Evolutionary conservation across 2,329 filamentous ascomycete genomes (phyloP), one percentile per base, ranked within the genome.

Genomic region (Fusarium algeriense): DNA sequence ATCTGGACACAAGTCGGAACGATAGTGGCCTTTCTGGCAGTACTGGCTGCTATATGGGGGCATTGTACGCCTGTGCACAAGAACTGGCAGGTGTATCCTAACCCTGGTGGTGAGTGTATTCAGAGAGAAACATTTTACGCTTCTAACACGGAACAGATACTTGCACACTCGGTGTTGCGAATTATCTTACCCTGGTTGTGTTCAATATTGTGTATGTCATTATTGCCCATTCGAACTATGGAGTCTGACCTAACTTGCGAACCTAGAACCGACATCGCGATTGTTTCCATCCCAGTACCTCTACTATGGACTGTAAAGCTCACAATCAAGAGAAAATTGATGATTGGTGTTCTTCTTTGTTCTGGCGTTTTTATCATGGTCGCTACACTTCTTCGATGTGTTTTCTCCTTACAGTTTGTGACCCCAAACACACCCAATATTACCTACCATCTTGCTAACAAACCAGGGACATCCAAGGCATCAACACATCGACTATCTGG

Each of bases 311-410:
- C 78, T 48, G 81, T 83, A 3, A 81, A 81, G 49, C 75, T 84
- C 57, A 78, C 73, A 26, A 44, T 81, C 6, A 75, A 77, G 41
- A 75, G 81, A 56, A 84, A 84, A 71, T 20, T 84, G 6, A 71
- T 81, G 19, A 80, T 83, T 45, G 78, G 79, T 2, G 34, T 82
- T 7, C 75, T 83, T 1, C 81, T 85, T 14, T 84, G 81, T 54
- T 81, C 82, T 6, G 82, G 83, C 6, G 41, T 84, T n/a, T 84
- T 84, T 64, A 80, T 84, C 59, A 83, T 84, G 64, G 69, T 80
- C 11, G 82, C 82, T 26, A 80, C 82, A 2, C 66, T 84, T 1
- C 75, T 85, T 38, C 82, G 83, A n/a, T 83, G 81, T 58, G 65
- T 83, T 38, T 67, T 82, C 7, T 82, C 80, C 15, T 74, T 85